Percentiles rank a stretch among this genome's conserved stretches.
These are phyloP conservation scores for Rhynchospora pubera DNA, from an alignment of 176 grass and related monocot species.

Conservation along the genomic window DNA sequence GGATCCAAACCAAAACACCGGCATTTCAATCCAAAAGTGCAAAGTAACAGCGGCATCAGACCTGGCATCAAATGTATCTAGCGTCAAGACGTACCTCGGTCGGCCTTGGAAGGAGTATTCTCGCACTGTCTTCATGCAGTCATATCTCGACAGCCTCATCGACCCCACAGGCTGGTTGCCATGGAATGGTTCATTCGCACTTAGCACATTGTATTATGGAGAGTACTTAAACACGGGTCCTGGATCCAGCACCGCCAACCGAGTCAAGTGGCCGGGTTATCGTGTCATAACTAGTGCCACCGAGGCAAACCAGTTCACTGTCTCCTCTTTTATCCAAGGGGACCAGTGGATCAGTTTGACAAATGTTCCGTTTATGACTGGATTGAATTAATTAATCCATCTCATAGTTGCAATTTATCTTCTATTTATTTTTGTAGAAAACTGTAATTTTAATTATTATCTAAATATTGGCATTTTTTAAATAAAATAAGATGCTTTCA, in stretches of 20 bases:
- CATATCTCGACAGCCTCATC: conserved; percentile 40
- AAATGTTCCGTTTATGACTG: conserved; percentile 43
- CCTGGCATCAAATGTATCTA: conserved; percentile 29
- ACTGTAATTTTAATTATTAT: neutral
- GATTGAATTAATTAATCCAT: conserved; percentile 29
- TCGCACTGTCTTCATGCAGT: conserved; percentile 55
- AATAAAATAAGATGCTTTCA: neutral
- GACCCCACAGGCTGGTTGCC: conserved; percentile 48
- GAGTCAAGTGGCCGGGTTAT: conserved; percentile 57
- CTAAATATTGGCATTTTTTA: neutral
- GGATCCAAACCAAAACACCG: conserved; percentile 83
- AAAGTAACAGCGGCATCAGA: conserved; percentile 58
- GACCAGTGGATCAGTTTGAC: conserved; percentile 55
- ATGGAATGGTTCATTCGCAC: conserved; percentile 54
- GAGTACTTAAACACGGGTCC: conserved; percentile 64
- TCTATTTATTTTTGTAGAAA: neutral
- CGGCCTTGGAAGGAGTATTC: conserved; percentile 77
- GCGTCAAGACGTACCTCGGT: conserved; percentile 46
- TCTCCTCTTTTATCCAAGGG: conserved; percentile 54
- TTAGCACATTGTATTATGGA: conserved; percentile 66
- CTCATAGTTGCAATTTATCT: too few relatives aligned
- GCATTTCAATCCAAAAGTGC: conserved; percentile 64
- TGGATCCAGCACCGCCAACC: conserved; percentile 20
- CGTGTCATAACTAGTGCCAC: conserved; percentile 35
- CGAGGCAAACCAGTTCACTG: conserved; percentile 52